Conservation (phyloP, 2,329 filamentous ascomycete genomes). For the Xylariaceae sp. region DNA sequence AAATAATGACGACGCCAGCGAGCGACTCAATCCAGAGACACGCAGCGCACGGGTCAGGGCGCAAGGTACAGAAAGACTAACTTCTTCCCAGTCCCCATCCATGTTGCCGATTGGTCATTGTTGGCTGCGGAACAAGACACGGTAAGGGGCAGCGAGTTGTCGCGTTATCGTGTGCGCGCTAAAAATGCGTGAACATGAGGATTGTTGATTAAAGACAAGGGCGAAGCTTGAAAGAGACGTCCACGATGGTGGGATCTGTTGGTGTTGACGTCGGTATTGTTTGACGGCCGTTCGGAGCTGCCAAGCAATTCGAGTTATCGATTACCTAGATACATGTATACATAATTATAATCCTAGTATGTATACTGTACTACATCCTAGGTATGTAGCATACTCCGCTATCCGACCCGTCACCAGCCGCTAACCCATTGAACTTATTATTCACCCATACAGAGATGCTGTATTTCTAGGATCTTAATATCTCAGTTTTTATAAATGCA, state of each 20-base stretch:
- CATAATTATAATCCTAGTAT: too few species aligned
- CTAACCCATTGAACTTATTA: too few species aligned
- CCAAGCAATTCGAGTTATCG: background rate
- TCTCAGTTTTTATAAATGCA: too few species aligned
- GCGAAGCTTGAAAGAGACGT: background rate
- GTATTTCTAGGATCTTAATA: too few species aligned
- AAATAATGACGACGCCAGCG: too few species aligned
- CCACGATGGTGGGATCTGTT: constrained; percentile 12
- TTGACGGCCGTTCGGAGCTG: too few species aligned
- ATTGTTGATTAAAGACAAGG: background rate
- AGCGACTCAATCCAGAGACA: constrained; percentile 21
- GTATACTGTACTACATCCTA: too few species aligned
- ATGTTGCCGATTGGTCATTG: constrained; percentile 51
- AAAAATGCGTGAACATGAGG: background rate
- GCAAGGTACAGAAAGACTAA: constrained; percentile 45
- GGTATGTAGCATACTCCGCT: too few species aligned
- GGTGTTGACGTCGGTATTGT: too few species aligned
- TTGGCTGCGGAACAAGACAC: constrained; percentile 16
- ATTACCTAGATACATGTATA: too few species aligned
- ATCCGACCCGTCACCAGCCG: too few species aligned
- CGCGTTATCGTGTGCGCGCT: constrained; percentile 4
- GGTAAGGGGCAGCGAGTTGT: background rate
- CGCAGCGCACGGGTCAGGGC: constrained; percentile 11
- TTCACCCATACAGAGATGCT: too few species aligned
- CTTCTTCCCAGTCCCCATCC: constrained; percentile 75